Evolutionary conservation across 768 basidiomycete species (phyloP).

Genomic region (Boletus vermiculosoides): DNA sequence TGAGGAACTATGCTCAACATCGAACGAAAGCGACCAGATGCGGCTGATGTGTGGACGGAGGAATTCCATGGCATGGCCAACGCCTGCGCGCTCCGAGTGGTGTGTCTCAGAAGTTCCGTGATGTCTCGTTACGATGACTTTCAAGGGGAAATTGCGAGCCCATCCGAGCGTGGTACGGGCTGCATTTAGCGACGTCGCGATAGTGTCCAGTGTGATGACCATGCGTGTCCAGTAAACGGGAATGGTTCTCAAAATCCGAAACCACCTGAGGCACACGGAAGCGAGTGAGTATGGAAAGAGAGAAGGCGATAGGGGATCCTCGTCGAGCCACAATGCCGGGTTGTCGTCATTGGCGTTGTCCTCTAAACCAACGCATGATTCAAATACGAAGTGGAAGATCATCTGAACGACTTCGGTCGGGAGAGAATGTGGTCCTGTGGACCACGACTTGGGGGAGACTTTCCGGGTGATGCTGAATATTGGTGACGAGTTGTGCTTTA

Average conservation of each 20-base stretch:
- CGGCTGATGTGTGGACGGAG: constrained; percentile 1
- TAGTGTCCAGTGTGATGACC: constrained; percentile 4
- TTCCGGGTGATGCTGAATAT: neutral
- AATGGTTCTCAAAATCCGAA: neutral
- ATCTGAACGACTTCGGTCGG: constrained; percentile 10
- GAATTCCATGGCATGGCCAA: neutral
- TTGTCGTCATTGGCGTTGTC: neutral
- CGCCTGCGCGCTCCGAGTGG: neutral
- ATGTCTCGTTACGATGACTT: constrained; percentile 8
- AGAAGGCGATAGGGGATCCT: constrained; percentile 4
- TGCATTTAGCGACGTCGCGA: neutral
- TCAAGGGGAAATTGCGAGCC: constrained; percentile 2
- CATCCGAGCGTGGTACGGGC: constrained; percentile 1
- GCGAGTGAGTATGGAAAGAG: constrained; percentile 14
- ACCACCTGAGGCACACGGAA: constrained; percentile 9
- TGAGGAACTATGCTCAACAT: neutral
- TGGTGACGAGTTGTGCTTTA: neutral
- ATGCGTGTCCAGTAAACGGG: constrained; percentile 11
- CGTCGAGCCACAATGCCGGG: neutral
- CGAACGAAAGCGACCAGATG: constrained; percentile 12
- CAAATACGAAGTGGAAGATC: constrained; percentile 11
- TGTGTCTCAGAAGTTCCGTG: neutral
- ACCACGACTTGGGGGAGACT: neutral
- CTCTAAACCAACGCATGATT: neutral
- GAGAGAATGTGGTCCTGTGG: constrained; percentile 5